These are phyloP conservation scores for Xerocomellus intermedius DNA, from an alignment of 768 basidiomycete genomes.

Conservation along the genomic window DNA sequence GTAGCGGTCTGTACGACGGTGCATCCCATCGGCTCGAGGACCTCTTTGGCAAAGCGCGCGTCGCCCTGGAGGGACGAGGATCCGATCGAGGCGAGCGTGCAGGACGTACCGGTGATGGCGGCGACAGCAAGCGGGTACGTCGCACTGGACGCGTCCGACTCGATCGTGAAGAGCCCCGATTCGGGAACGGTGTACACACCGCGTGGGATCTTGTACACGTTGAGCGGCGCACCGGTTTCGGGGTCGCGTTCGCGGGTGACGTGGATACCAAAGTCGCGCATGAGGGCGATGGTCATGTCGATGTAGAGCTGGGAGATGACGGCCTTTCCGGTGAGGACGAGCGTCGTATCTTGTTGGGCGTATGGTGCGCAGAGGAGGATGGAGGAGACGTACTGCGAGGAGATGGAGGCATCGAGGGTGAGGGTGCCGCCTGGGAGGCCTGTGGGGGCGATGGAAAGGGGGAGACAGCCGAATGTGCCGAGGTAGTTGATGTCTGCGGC, in stretches of 20 bases:
- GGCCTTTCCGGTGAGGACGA: slow-evolving; percentile 89
- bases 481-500: slow-evolving; percentile 76
- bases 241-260: slow-evolving; percentile 67
- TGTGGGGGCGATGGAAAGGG: slow-evolving; percentile 78
- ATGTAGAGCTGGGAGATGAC: slow-evolving; percentile 99
- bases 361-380: slow-evolving; percentile 97
- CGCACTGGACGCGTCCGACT: slow-evolving; percentile 92
- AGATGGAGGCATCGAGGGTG: slow-evolving; percentile 89
- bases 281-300: slow-evolving; percentile 99
- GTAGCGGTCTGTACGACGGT: slow-evolving; percentile 81
- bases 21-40: slow-evolving; percentile 95
- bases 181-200: slow-evolving; percentile 74
- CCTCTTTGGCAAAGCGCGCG: slow-evolving; percentile 90
- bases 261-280: slow-evolving; percentile 84
- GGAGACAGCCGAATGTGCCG: slow-evolving; percentile 82
- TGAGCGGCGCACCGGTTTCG: slow-evolving; percentile 56
- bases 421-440: slow-evolving; percentile 83
- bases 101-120: slow-evolving; percentile 94
- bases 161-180: slow-evolving; percentile 71
- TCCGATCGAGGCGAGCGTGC: slow-evolving; percentile 92
- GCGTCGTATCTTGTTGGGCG: slow-evolving; percentile 74
- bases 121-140: slow-evolving; percentile 98
- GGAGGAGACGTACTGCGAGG: slow-evolving; percentile 97
- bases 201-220: slow-evolving; percentile 87
- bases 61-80: slow-evolving; percentile 93